Base-by-base conservation (phyloP, 129 eudicot genomes). In the Flaveria brownii region DNA sequence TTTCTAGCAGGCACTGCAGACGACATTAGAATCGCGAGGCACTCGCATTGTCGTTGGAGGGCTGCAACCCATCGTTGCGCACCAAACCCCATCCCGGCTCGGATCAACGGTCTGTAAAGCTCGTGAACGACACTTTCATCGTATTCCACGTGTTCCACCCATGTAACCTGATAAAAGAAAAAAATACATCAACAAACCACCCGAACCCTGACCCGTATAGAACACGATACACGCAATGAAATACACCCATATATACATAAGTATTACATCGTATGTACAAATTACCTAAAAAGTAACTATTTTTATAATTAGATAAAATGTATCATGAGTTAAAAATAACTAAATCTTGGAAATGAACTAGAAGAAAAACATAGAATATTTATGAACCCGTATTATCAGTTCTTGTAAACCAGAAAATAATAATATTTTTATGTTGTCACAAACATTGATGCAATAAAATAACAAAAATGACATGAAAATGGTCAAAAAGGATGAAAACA, bases 61-160 rank as follows among this genome's bases (percentile, higher is more conserved):
- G 96, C 87, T 64, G 97, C 87, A 20, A 94, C 86, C 98, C 98
- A 94, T 33, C 98, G 76, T 74, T 87, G 98, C 0, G 98, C 98
- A 1, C 98, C 98, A n/a, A 94, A 94, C 72, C 97, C 98, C 90
- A 91, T 78, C n/a, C 98, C 98, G 15, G 96, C 75, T 10, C 87
- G 82, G 54, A 94, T 78, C 60, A 91, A 65, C 0, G 96, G 96
- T 6, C 93, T 85, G 86, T 91, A 94, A 66, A 94, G 93, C 75
- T 87, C 97, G 85, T 94, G 98, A 14, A 88, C 86, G 3, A 64
- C 68, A 75, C 83, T 84, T 85, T 94, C 98, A 51, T 94, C 93
- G 17, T 94, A 94, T 71, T 91, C 96, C 22, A 89, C 85, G 66
- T 94, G 98, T 70, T 94, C 98, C 17, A 94, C 96, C 98, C 98